phyloP scores from a whole-genome alignment of 805 yeast species.

The Yarrowia sp. region DNA sequence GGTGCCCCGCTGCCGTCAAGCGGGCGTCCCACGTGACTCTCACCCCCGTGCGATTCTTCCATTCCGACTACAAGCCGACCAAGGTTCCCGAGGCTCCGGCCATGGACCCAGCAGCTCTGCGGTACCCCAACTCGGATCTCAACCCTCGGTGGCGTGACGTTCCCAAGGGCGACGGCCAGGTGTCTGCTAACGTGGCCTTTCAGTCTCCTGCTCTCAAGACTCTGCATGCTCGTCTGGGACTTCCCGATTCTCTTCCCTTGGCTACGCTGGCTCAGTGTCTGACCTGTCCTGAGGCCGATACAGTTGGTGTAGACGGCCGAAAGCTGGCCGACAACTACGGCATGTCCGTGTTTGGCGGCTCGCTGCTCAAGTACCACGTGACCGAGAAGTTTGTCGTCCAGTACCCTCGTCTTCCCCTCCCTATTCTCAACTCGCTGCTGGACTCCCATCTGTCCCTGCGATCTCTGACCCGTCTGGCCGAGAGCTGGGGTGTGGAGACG shows the following conservation, averaged over 20 bases:
- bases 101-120: conserved; percentile 6
- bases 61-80: conserved; percentile 3
- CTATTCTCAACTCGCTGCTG: conserved; percentile 75
- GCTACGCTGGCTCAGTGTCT: conserved; percentile 82
- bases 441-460: conserved; percentile 75
- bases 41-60: neutral
- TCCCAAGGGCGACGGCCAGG: conserved; percentile 22
- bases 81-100: conserved; percentile 9
- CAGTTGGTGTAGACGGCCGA: conserved; percentile 50
- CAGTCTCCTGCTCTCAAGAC: conserved; percentile 77
- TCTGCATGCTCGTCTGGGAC: conserved; percentile 74
- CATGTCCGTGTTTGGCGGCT: conserved; percentile 81
- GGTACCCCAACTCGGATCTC: conserved; percentile 23
- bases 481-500: conserved; percentile 85
- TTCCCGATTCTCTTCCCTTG: conserved; percentile 63
- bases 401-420: conserved; percentile 90
- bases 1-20: neutral
- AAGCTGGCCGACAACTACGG: conserved; percentile 76
- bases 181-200: conserved; percentile 60
- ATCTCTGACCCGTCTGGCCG: conserved; percentile 71
- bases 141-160: neutral
- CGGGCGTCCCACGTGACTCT: neutral
- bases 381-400: conserved; percentile 73
- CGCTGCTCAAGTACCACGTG: conserved; percentile 74
- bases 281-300: conserved; percentile 59